Evolutionary conservation across 495 filamentous ascomycete genomes (phyloP), one percentile per base, ranked within the genome.

Genomic region (Penicillium canariense): DNA sequence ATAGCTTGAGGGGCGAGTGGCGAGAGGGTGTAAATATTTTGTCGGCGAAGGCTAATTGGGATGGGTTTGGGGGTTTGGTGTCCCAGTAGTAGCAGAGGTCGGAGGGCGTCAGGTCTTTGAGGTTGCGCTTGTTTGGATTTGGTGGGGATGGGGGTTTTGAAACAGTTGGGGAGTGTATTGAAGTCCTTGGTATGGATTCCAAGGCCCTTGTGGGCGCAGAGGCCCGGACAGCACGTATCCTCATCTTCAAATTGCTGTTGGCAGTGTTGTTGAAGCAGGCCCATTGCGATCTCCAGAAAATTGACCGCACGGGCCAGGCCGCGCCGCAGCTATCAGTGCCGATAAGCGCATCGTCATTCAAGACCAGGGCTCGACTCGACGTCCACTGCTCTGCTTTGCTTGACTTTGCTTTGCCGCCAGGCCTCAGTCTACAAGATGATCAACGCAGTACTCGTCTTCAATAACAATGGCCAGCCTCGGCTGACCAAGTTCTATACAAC

Each of bases 401-500:
- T 3, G 30, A 40, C 15, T 23, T 42, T 5, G 1, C n/a, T 23
- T 17, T 7, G 1, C 26, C 17, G 17, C 18, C 20, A 14, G 14
- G 5, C 0, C 25, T 26, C 10, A 4, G 7, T 17, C 10, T 11
- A n/a, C 63, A 69, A 63, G 6, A 98, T 99, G 94, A 97, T 99
- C 74, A 99, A 97, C 81, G 94, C 94, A 30, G 90, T 99, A 46
- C 81, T 99, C 35, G 91, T 99, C 67, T 99, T 99, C 81, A 99
- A 99, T 69, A 96, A 96, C 71, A 88, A 89, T 54, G 94, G 94
- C 55, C 91, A 97, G 67, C 93, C 94, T 14, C 88, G 94, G 28
- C 82, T 99, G 54, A 97, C 93, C 55, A 97, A 97, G 65, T 99
- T 99, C 80, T 99, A 99, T 71, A 96, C 94, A 11, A 93, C 97